Base-by-base conservation (phyloP, 495 filamentous ascomycete genomes). In the Choiromyces venosus region DNA sequence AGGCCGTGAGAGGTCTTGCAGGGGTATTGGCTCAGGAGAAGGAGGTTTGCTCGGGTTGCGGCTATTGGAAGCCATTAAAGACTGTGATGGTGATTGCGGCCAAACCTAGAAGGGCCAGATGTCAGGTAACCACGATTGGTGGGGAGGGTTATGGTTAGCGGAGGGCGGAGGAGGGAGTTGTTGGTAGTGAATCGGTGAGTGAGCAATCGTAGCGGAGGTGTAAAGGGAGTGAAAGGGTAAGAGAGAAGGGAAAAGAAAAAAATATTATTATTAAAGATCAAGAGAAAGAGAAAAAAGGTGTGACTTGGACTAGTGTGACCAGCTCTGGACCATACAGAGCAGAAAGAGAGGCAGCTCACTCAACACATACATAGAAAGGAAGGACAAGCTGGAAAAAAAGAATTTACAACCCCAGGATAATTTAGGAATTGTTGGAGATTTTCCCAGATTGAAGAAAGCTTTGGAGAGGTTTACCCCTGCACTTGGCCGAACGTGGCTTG, bases 1-100 rank as follows among this genome's bases (percentile, higher is more conserved):
- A 42, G 87, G 84, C 70, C 88, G 86, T 39, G 89, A 88, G 67
- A 97, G 89, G 82, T 96, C 90, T 82, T 91, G 91, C 67, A 97
- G 85, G 66, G 94, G 93, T 83, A 97, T 96, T 61, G 90, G 91
- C 73, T 92, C 90, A 67, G 87, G 83, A 40, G 87, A 82, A 52
- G 86, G 75, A 72, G 85, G 79, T 38, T 85, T 82, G 75, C 84
- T 83, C 80, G 85, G 82, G 75, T 83, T 84, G 42, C 84, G 83
- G 80, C 84, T 85, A 82, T 86, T 84, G 68, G 87, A 87, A 83
- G 88, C 87, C 89, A 91, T 91, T 66, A 68, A 56, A 37, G 38
- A 66, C 25, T 39, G 14, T 25, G 33, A 29, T 2, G 16, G 33
- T 14, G 66, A 29, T 37, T 37, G 33, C 66, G 33, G 66, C 21